Evolutionary conservation across 495 filamentous ascomycete genomes (phyloP).

Genomic region (Pyrenopolyporus hunteri): DNA sequence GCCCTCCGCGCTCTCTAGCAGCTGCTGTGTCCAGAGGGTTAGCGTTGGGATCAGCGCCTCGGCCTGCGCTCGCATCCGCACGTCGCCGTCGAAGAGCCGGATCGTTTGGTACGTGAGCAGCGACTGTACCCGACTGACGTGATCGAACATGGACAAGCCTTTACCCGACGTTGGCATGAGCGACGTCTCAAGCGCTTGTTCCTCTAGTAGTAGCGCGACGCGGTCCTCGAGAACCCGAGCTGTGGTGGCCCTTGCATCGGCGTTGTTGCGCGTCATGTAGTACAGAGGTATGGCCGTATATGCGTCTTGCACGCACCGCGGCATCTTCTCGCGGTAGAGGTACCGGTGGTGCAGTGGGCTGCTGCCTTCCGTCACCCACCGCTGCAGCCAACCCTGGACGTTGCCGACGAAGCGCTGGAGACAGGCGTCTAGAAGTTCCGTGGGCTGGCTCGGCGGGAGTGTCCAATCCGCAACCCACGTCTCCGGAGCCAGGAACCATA

Average conservation of each 20-base stretch:
- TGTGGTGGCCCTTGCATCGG: constrained; percentile 11
- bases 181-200: constrained; percentile 27
- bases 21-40: constrained; percentile 46
- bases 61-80: constrained; percentile 54
- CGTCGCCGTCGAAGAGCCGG: constrained; percentile 63
- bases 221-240: constrained; percentile 34
- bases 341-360: constrained; percentile 34
- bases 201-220: constrained; percentile 29
- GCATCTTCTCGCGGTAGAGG: constrained; percentile 30
- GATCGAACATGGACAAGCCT: constrained; percentile 33
- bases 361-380: constrained; percentile 35
- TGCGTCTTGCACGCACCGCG: constrained; percentile 36
- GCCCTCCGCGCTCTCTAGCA: constrained; percentile 41
- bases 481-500: constrained; percentile 36
- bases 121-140: constrained; percentile 54
- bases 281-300: constrained; percentile 34
- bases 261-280: constrained; percentile 1
- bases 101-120: constrained; percentile 61
- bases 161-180: background rate
- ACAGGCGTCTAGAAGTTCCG: background rate
- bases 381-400: constrained; percentile 29
- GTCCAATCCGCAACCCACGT: constrained; percentile 23
- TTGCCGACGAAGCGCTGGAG: constrained; percentile 28
- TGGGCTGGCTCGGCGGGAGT: background rate
- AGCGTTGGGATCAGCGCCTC: constrained; percentile 54